Evolutionary conservation across 257 asterid species (phyloP).

Genomic region (Leptodermis oblonga): DNA sequence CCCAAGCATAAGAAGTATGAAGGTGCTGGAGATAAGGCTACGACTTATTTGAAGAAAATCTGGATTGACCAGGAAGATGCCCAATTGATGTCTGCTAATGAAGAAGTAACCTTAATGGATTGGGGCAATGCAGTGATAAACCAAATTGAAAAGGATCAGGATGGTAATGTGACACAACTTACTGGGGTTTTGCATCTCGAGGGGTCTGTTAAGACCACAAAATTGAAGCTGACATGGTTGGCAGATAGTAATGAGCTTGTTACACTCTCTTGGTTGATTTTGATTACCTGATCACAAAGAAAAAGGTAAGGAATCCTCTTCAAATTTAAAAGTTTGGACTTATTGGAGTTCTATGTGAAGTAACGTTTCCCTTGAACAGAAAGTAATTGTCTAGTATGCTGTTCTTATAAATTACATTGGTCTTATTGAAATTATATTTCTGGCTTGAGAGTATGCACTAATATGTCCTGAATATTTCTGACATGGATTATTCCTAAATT

Average conservation of each 20-base stretch:
- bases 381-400: not conserved
- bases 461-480: not conserved
- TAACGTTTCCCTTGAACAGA: not conserved
- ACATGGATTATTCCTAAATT: too few relatives aligned
- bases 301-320: conserved; percentile 52
- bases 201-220: conserved; percentile 87
- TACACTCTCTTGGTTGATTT: conserved; percentile 62
- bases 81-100: conserved; percentile 55
- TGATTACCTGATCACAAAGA: conserved; percentile 84
- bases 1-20: conserved; percentile 81
- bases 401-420: not conserved
- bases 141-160: conserved; percentile 70
- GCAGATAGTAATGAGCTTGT: conserved; percentile 70
- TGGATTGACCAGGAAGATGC: conserved; percentile 93
- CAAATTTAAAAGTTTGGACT: not conserved
- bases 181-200: conserved; percentile 79
- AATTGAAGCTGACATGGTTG: conserved; percentile 94
- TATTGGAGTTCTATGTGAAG: not conserved
- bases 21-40: conserved; percentile 90
- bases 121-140: conserved; percentile 93
- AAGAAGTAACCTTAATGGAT: conserved; percentile 91
- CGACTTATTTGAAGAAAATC: conserved; percentile 59
- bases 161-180: conserved; percentile 57
- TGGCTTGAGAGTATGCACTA: not conserved
- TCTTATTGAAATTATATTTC: not conserved